These are phyloP conservation scores for Lactarius quietus DNA, from an alignment of 768 basidiomycete species.

Conservation along the genomic window DNA sequence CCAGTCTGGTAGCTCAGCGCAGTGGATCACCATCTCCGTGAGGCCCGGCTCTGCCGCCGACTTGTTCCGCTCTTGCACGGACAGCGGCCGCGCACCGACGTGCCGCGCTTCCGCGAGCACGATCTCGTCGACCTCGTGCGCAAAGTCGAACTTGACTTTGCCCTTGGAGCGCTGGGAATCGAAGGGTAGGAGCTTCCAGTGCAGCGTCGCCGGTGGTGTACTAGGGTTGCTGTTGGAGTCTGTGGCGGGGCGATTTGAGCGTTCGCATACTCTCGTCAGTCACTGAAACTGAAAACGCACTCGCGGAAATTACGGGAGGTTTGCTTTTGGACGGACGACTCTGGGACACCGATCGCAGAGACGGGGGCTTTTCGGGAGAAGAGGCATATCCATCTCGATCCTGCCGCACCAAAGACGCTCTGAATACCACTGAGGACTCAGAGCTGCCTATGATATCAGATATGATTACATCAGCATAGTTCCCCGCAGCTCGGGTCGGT, in stretches of 20 bases:
- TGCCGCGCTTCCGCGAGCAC: conserved; percentile 30
- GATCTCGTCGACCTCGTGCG: conserved; percentile 32
- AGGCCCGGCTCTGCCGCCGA: conserved; percentile 43
- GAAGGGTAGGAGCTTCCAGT: conserved; percentile 50
- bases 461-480: conserved; percentile 13
- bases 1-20: conserved; percentile 40
- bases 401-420: conserved; percentile 16
- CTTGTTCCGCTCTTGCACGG: conserved; percentile 40
- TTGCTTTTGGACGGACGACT: conserved; percentile 1
- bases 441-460: conserved; percentile 7
- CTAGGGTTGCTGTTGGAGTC: conserved; percentile 11
- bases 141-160: conserved; percentile 48
- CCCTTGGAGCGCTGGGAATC: conserved; percentile 34
- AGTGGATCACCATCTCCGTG: conserved; percentile 49
- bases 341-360: neutral
- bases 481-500: neutral
- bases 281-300: neutral
- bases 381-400: conserved; percentile 24
- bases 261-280: neutral
- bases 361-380: conserved; percentile 33
- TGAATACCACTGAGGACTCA: conserved; percentile 12
- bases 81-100: conserved; percentile 31
- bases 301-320: conserved; percentile 2
- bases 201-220: conserved; percentile 40
- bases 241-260: conserved; percentile 4